Evolutionary conservation across 2,329 filamentous ascomycete genomes (phyloP).

Genomic region (Paecilomyces formosus): DNA sequence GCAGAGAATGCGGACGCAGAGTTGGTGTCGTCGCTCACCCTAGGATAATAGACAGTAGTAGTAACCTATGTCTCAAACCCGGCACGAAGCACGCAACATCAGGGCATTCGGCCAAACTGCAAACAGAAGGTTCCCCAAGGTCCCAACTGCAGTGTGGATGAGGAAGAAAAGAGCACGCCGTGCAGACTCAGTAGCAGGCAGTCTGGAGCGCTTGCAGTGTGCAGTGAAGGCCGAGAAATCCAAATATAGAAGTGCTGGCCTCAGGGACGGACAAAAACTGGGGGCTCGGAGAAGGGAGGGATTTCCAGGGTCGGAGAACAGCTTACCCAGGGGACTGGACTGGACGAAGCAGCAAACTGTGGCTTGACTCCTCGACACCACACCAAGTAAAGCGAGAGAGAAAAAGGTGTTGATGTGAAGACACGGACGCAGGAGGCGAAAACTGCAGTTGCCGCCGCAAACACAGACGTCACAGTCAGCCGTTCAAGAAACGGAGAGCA

Average conservation of each 20-base stretch:
- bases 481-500: not conserved
- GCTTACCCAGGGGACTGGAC: not conserved
- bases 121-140: not conserved
- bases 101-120: not conserved
- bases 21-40: not conserved
- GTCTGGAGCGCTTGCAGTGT: not conserved
- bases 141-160: not conserved
- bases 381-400: not conserved
- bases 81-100: not conserved
- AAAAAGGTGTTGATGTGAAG: not conserved
- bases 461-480: not conserved
- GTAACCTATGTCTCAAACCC: not conserved
- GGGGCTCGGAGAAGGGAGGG: not conserved
- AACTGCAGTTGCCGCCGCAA: not conserved
- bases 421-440: not conserved
- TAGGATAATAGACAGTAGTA: not conserved
- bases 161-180: not conserved
- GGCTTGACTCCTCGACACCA: not conserved
- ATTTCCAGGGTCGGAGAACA: not conserved
- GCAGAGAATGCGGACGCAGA: not conserved
- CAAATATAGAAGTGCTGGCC: not conserved
- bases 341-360: not conserved
- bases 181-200: not conserved
- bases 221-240: not conserved
- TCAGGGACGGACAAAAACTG: not conserved